Evolutionary conservation across 495 filamentous ascomycete species (phyloP).

Genomic region (Penicillium malachiteum): DNA sequence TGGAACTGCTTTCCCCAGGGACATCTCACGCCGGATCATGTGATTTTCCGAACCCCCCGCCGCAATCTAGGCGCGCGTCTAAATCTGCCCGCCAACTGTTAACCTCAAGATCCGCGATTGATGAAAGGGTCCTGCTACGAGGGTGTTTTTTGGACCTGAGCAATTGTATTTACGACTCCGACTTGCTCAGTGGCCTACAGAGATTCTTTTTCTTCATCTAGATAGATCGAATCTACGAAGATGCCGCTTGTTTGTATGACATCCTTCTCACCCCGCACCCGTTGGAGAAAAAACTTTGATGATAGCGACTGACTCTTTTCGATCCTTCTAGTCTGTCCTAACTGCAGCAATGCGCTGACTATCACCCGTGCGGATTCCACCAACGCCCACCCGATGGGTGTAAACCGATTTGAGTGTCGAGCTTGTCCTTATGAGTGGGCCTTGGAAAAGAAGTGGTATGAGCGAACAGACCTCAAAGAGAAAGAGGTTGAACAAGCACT

Average conservation of each 20-base stretch:
- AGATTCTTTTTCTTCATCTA: neutral
- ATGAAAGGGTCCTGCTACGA: conserved; percentile 4
- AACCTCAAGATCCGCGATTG: conserved; percentile 5
- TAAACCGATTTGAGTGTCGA: conserved; percentile 85
- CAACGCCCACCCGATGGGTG: conserved; percentile 45
- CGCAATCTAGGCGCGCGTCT: conserved; percentile 28
- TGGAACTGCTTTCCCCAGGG: conserved; percentile 17
- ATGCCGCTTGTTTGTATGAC: conserved; percentile 48
- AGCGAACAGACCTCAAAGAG: conserved; percentile 67
- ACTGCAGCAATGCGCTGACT: conserved; percentile 85
- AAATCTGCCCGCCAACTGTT: conserved; percentile 11
- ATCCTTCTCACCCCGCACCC: neutral
- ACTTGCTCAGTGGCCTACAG: neutral
- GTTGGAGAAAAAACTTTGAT: neutral
- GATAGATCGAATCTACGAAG: conserved; percentile 4
- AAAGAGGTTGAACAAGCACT: conserved; percentile 91
- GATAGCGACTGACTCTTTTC: conserved; percentile 19
- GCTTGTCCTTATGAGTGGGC: conserved; percentile 88
- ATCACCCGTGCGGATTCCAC: conserved; percentile 57
- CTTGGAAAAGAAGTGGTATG: conserved; percentile 69
- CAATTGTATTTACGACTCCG: neutral
- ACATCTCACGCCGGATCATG: conserved; percentile 25
- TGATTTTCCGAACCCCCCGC: conserved; percentile 20
- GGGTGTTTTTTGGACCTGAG: neutral
- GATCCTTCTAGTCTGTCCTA: conserved; percentile 72